Conservation (phyloP, 345 rosid genomes). For the Boechera divaricarpa region DNA sequence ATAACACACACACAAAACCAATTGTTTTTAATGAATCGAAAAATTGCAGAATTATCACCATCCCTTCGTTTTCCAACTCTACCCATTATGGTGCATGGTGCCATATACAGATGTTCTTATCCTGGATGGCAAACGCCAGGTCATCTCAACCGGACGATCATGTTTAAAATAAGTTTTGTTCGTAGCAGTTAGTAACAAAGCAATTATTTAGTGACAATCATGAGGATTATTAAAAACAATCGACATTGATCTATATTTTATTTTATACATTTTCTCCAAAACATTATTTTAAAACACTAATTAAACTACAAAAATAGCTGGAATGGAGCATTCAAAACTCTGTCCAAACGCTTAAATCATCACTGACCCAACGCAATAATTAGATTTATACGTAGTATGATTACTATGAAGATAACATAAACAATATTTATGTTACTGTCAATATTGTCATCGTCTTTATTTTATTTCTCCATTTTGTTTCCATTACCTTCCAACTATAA, state of each 20-base stretch:
- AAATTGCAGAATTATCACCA: not conserved
- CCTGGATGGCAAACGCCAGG: constrained; percentile 18
- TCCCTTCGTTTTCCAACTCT: not conserved
- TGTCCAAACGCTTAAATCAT: constrained; percentile 32
- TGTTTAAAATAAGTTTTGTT: not conserved
- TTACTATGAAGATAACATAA: constrained; percentile 36
- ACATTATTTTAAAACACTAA: not conserved
- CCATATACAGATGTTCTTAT: not conserved
- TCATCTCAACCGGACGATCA: constrained; percentile 19
- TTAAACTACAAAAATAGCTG: constrained; percentile 24
- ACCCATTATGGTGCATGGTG: not conserved
- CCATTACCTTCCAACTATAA: constrained; percentile 36
- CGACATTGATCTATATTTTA: constrained; percentile 11
- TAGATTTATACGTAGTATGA: constrained; percentile 19
- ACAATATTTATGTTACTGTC: constrained; percentile 22
- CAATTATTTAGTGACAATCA: constrained; percentile 24
- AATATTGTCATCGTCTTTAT: constrained; percentile 15
- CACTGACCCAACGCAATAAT: constrained; percentile 17
- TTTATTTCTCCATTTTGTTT: constrained; percentile 19
- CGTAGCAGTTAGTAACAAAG: constrained; percentile 21
- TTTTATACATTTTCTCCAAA: no score
- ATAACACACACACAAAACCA: not conserved
- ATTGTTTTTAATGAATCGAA: not conserved
- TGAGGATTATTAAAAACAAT: not conserved
- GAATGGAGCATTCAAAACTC: constrained; percentile 30